Evolutionary conservation across 1,284 basidiomycete species (phyloP).

Genomic region (Cutaneotrichosporon sp.): DNA sequence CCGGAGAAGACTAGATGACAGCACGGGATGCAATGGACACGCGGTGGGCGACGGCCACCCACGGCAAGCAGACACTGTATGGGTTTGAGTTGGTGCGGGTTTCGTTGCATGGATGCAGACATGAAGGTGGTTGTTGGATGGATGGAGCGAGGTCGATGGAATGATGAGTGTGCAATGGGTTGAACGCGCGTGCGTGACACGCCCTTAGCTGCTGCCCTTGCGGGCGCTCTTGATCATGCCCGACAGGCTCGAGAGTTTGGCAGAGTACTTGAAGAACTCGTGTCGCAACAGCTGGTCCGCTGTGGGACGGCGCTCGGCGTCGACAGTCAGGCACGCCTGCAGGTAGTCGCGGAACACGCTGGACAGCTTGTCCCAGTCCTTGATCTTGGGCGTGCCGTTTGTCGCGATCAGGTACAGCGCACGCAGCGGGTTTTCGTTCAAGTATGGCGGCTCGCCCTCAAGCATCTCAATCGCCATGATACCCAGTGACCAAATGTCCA

Average conservation of each 20-base stretch:
- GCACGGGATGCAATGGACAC: constrained; percentile 2
- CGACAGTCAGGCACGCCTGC: constrained; percentile 83
- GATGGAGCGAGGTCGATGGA: neutral
- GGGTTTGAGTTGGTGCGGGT: neutral
- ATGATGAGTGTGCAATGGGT: too few species aligned
- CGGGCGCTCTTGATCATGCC: constrained; percentile 91
- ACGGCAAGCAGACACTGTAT: neutral
- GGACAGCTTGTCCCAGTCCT: constrained; percentile 86
- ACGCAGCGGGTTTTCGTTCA: constrained; percentile 93
- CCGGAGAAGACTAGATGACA: neutral
- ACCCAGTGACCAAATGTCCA: constrained; percentile 96
- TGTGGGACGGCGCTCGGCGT: constrained; percentile 85
- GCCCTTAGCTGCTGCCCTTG: constrained; percentile 47
- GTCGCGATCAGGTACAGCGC: constrained; percentile 95
- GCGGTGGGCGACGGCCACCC: neutral
- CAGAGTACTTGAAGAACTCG: constrained; percentile 80
- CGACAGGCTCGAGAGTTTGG: constrained; percentile 77
- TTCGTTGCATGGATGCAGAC: neutral
- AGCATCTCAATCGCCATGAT: constrained; percentile 99
- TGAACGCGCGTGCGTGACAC: neutral
- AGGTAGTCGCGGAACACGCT: constrained; percentile 87
- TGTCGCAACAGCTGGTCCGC: constrained; percentile 81
- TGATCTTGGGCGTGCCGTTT: constrained; percentile 95
- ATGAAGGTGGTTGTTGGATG: neutral
- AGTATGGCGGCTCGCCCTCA: constrained; percentile 95